Evolutionary conservation across 306 rosid genomes (phyloP).

Genomic region (Dryas octopetala): DNA sequence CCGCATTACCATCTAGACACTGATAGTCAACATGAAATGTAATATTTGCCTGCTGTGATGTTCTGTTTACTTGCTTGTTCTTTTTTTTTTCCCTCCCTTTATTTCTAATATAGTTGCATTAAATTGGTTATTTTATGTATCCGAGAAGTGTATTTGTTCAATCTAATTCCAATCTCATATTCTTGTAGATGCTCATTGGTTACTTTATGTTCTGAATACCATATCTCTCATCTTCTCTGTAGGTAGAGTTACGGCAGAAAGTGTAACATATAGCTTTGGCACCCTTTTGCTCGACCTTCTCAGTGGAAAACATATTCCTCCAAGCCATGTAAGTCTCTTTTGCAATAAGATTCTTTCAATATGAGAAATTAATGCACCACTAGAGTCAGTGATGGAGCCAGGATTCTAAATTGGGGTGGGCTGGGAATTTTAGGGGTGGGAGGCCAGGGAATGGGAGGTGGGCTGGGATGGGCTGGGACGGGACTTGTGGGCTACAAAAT

Average conservation of each 20-base stretch:
- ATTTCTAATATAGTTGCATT: not conserved
- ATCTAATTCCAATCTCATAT: not conserved
- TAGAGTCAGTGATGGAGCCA: not conserved
- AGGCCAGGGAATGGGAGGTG: too few relatives aligned
- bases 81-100: not conserved
- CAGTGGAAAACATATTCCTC: conserved; percentile 98
- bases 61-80: not conserved
- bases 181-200: conserved; percentile 8
- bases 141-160: not conserved
- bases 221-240: conserved; percentile 22
- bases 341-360: conserved; percentile 2
- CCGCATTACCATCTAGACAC: not conserved
- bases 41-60: not conserved
- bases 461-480: too few relatives aligned
- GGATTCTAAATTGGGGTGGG: too few relatives aligned
- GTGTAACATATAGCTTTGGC: conserved; percentile 92
- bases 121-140: not conserved
- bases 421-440: too few relatives aligned
- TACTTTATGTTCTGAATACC: conserved; percentile 11
- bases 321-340: conserved; percentile 83
- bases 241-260: conserved; percentile 94
- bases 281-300: conserved; percentile 96
- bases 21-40: not conserved
- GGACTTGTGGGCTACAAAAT: too few relatives aligned
- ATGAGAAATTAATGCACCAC: not conserved